Percentiles rank a stretch among this genome's conserved stretches.
phyloP scores from a whole-genome alignment of 192 early-diverging fungal species.

The Umbelopsis sp. region DNA sequence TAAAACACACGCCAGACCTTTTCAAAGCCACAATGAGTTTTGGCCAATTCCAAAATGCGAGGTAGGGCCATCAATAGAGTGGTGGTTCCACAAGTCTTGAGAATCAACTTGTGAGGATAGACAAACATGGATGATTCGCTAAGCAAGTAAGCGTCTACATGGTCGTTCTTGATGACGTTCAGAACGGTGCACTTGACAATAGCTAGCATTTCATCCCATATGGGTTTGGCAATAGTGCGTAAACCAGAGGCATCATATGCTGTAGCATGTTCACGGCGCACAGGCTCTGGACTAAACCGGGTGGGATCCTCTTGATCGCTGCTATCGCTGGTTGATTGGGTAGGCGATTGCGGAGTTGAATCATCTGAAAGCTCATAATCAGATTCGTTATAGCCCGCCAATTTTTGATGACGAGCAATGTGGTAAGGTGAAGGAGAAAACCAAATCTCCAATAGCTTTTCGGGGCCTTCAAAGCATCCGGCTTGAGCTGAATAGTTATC shows the following conservation, averaged over 20 bases:
- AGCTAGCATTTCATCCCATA: slow-evolving; percentile 93
- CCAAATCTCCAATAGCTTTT: slow-evolving; percentile 98
- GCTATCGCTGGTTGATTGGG: slow-evolving; percentile 10
- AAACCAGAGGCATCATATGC: slow-evolving; percentile 61
- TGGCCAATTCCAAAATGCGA: slow-evolving; percentile 82
- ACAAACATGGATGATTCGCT: slow-evolving; percentile 99
- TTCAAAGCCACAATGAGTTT: slow-evolving; percentile 59
- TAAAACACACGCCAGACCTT: slow-evolving; percentile 88
- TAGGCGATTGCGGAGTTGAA: slow-evolving; percentile 19
- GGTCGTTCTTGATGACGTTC: slow-evolving; percentile 79
- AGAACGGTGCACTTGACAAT: slow-evolving; percentile 94
- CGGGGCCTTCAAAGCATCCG: slow-evolving; percentile 92
- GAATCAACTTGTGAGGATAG: slow-evolving; percentile 90
- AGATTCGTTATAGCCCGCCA: slow-evolving; percentile 3
- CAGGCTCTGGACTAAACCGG: slow-evolving; percentile 18
- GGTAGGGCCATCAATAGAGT: slow-evolving; percentile 89
- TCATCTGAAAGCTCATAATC: slow-evolving; percentile 33
- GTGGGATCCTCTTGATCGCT: slow-evolving; percentile 10
- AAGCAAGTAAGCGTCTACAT: slow-evolving; percentile 90
- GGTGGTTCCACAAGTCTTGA: slow-evolving; percentile 99
- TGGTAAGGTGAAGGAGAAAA: slow-evolving; percentile 63
- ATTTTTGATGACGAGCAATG: slow-evolving; percentile 27
- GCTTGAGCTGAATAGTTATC: slow-evolving; percentile 41
- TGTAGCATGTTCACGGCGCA: slow-evolving; percentile 34
- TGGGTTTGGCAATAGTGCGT: slow-evolving; percentile 68